Base-by-base conservation (phyloP, 169 alveolate species). In the Plasmodium sp. region DNA sequence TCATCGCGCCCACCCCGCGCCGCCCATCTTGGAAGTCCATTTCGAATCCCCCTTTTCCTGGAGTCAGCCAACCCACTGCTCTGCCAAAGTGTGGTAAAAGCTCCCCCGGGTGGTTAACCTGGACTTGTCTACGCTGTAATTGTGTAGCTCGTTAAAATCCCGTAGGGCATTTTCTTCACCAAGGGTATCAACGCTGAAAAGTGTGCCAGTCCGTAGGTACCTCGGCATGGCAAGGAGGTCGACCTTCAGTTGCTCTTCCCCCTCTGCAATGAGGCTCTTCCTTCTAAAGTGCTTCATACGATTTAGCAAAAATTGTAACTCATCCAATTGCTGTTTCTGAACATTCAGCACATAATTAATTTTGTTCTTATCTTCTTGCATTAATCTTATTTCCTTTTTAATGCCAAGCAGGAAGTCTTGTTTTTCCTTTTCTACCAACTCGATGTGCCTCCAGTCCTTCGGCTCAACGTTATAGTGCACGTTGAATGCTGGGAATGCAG, bases 401-500 rank as follows among this genome's bases (percentile, higher is more conserved):
- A 79, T 79, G 48, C 43, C 90, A 79, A 36, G 73, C 33, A 88
- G 72, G 82, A 88, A 88, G 36, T 77, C 41, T 10, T 77, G 79
- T 54, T 88, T 88, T 27, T 88, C 84, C 48, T 88, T 77, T 56
- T 88, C 90, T 7, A 79, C 73, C 34, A 62, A 58, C 72, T 88
- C 94, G 39, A 88, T 88, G 45, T 56, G 33, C 48, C 45, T 88
- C 94, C 94, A 88, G 58, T 88, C 86, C 51, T 88, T 77, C 7
- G 94, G 94, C 41, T 88, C 94, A n/a, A 79, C 48, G 79, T 88
- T 88, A 41, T 88, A 88, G 81, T 88, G 94, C 58, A 88, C 27
- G 31, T 88, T 88, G 51, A 88, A 88, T 18, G 90, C 27, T 33
- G 94, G 94, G 27, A 58, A 88, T 6, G 86, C 82, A 22, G 90